These are phyloP conservation scores for Prunella vulgaris DNA, from an alignment of 257 asterid genomes.

Conservation along the genomic window DNA sequence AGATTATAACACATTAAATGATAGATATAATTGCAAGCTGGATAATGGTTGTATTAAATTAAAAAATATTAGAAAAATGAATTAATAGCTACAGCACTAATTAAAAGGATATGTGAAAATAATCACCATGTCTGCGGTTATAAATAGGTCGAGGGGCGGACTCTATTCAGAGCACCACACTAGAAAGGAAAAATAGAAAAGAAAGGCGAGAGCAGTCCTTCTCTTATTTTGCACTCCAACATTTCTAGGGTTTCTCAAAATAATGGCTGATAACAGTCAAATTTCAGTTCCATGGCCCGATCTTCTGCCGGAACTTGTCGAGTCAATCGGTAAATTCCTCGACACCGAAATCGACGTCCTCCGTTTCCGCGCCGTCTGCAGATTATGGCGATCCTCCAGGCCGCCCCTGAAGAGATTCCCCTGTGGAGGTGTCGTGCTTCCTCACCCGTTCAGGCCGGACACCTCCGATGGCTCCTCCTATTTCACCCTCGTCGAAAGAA, in stretches of 20 bases:
- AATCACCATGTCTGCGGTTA: no score
- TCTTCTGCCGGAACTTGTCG: neutral
- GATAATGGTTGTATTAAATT: no score
- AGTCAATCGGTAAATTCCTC: neutral
- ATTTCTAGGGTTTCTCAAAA: neutral
- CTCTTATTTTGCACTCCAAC: no score
- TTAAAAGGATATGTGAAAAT: no score
- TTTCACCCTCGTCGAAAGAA: neutral
- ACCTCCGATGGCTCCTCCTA: neutral
- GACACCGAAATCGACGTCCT: neutral
- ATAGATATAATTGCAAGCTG: no score
- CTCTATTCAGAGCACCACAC: no score
- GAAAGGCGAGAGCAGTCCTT: no score
- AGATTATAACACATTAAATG: no score
- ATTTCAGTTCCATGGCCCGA: neutral
- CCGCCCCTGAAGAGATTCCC: conserved; percentile 6
- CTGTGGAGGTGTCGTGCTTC: neutral
- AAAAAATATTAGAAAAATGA: no score
- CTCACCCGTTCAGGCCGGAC: neutral
- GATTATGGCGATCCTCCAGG: conserved; percentile 17
- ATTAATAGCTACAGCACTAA: no score
- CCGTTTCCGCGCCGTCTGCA: conserved; percentile 22
- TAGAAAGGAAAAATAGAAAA: no score
- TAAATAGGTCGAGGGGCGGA: no score
- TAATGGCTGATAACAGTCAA: neutral